Evolutionary conservation across 345 rosid genomes (phyloP).

Genomic region (Aegle marmelos): DNA sequence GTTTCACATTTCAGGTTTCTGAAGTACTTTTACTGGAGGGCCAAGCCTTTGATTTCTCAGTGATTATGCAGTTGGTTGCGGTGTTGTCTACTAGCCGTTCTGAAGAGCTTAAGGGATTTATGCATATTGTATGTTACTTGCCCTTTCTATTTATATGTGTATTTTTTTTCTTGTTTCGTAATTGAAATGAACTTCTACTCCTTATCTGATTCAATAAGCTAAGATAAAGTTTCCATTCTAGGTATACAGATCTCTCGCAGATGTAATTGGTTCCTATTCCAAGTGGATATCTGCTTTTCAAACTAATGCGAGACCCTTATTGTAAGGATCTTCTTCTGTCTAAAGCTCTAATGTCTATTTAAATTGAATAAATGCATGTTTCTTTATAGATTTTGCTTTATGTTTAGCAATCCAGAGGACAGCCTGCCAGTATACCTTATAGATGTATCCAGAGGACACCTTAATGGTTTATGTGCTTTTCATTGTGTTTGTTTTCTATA

Average conservation of each 20-base stretch:
- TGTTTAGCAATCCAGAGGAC: background rate
- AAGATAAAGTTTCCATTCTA: slow-evolving; percentile 33
- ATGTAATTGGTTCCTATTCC: slow-evolving; percentile 92
- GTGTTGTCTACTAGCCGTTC: slow-evolving; percentile 58
- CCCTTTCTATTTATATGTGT: slow-evolving; percentile 6
- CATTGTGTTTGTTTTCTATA: background rate
- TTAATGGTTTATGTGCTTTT: background rate
- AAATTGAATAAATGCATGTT: background rate
- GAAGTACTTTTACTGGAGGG: slow-evolving; percentile 74
- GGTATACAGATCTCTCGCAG: slow-evolving; percentile 92
- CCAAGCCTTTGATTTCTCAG: slow-evolving; percentile 64
- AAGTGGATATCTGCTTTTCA: slow-evolving; percentile 76
- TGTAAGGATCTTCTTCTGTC: slow-evolving; percentile 52
- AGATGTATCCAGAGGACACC: background rate
- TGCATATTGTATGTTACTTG: slow-evolving; percentile 67
- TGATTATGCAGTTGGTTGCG: slow-evolving; percentile 75
- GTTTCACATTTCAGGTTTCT: slow-evolving; percentile 63
- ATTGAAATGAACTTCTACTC: background rate
- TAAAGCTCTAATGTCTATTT: background rate
- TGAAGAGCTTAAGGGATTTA: slow-evolving; percentile 69
- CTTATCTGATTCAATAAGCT: slow-evolving; percentile 1
- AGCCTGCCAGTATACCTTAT: background rate
- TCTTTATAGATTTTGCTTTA: background rate
- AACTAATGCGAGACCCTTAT: slow-evolving; percentile 58
- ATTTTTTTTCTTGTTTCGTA: background rate